phyloP scores from a whole-genome alignment of 192 early-diverging fungal genomes.

The Entomortierella chlamydospora region DNA sequence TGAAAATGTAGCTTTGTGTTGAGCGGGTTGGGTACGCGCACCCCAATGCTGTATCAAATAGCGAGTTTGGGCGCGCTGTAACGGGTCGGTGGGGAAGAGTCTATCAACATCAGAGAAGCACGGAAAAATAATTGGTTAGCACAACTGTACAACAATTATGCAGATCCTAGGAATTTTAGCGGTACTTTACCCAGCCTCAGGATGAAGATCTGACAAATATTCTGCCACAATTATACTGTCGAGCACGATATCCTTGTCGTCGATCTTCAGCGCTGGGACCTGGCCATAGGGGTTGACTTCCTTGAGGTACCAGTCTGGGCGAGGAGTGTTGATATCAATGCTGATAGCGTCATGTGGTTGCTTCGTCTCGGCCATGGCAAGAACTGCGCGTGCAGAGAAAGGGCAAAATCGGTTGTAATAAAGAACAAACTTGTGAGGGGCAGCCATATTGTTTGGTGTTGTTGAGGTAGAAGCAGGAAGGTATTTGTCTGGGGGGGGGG shows the following conservation, averaged over 20 bases:
- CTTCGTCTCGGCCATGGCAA: constrained; percentile 69
- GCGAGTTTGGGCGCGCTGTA: constrained; percentile 54
- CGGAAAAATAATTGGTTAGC: no score
- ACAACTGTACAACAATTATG: no score
- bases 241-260: constrained; percentile 63
- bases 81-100: constrained; percentile 52
- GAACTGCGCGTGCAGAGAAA: constrained; percentile 72
- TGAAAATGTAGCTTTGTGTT: constrained; percentile 23
- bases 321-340: constrained; percentile 65
- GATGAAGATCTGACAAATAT: constrained; percentile 60
- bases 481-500: neutral
- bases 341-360: constrained; percentile 61
- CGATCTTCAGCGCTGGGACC: constrained; percentile 68
- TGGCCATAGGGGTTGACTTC: constrained; percentile 73
- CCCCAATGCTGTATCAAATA: constrained; percentile 58
- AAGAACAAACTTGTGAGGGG: constrained; percentile 55
- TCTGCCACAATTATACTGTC: constrained; percentile 74
- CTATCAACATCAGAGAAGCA: no score
- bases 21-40: constrained; percentile 16
- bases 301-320: constrained; percentile 46
- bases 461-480: neutral
- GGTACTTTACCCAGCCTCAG: constrained; percentile 61
- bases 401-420: constrained; percentile 68
- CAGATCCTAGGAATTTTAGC: no score
- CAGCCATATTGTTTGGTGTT: neutral